Evolutionary conservation across 2,329 filamentous ascomycete genomes (phyloP).

Genomic region (Aspergillus niger): DNA sequence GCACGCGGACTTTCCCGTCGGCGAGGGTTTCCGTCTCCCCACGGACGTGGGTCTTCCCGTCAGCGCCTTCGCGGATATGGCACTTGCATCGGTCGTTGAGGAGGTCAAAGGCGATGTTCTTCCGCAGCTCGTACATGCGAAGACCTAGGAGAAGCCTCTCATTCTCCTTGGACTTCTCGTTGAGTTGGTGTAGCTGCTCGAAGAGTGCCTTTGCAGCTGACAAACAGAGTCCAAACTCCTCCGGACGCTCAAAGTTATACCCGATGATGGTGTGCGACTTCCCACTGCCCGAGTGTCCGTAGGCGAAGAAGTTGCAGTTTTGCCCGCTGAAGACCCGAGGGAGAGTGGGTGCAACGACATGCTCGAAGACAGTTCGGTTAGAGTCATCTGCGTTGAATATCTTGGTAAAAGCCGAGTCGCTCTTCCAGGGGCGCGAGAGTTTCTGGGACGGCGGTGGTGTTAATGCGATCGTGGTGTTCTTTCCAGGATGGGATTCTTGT

Average conservation of each 20-base stretch:
- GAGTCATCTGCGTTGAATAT: too few relatives aligned
- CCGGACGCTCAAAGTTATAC: slow-evolving; percentile 40
- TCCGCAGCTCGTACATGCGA: slow-evolving; percentile 46
- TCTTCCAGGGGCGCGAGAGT: too few relatives aligned
- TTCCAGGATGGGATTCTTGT: too few relatives aligned
- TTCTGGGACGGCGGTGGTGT: too few relatives aligned
- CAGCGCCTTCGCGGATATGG: slow-evolving; percentile 44
- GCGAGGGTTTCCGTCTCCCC: slow-evolving; percentile 46
- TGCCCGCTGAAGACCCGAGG: too few relatives aligned
- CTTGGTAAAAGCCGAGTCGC: too few relatives aligned
- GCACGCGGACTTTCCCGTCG: slow-evolving; percentile 46
- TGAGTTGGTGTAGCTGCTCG: slow-evolving; percentile 28
- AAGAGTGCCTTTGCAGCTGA: slow-evolving; percentile 37
- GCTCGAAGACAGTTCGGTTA: too few relatives aligned
- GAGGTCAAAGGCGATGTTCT: slow-evolving; percentile 47
- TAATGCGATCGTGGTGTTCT: too few relatives aligned
- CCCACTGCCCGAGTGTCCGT: slow-evolving; percentile 47
- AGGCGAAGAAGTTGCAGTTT: slow-evolving; percentile 47
- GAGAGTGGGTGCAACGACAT: too few relatives aligned
- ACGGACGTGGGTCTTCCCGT: slow-evolving; percentile 45
- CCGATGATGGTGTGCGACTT: slow-evolving; percentile 49
- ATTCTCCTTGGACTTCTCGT: slow-evolving; percentile 28
- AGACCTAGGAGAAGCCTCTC: slow-evolving; percentile 26
- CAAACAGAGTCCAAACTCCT: slow-evolving; percentile 43
- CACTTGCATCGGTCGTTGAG: slow-evolving; percentile 44